Evolutionary conservation across 176 grass and related monocot genomes (phyloP).

Genomic region (Raddia guianensis): DNA sequence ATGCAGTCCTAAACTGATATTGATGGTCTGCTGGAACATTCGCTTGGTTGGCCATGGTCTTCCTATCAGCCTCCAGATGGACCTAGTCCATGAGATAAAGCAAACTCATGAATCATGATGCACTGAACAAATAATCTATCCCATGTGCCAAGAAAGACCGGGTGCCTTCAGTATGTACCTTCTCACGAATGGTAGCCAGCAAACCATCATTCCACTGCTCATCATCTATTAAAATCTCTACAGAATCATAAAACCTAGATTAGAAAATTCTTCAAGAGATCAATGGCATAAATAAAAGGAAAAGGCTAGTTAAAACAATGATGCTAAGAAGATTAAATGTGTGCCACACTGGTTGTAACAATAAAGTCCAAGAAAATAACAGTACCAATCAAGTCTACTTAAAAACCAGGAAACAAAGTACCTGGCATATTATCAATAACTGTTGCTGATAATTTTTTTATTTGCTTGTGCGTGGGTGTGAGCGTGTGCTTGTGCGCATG

Average conservation of each 20-base stretch:
- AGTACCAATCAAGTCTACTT: background rate
- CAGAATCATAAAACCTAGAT: slow-evolving; percentile 30
- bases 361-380: slow-evolving; percentile 12
- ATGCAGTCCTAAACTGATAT: slow-evolving; percentile 66
- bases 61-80: slow-evolving; percentile 96
- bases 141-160: slow-evolving; percentile 4
- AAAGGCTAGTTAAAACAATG: slow-evolving; percentile 32
- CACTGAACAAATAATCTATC: background rate
- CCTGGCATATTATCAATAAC: background rate
- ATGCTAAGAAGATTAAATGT: slow-evolving; percentile 32
- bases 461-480: no score
- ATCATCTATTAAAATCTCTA: slow-evolving; percentile 81
- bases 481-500: no score
- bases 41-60: slow-evolving; percentile 59
- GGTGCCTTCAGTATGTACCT: slow-evolving; percentile 50
- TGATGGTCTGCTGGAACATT: slow-evolving; percentile 59
- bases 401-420: slow-evolving; percentile 18
- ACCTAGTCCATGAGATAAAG: slow-evolving; percentile 68
- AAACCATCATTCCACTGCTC: slow-evolving; percentile 96
- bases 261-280: background rate
- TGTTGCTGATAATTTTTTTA: background rate
- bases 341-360: slow-evolving; percentile 21
- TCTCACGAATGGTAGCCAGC: slow-evolving; percentile 94
- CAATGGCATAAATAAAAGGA: background rate
- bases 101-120: slow-evolving; percentile 34